Conservation (phyloP, 805 yeast genomes). For the Kodamaea lidongshanica region DNA sequence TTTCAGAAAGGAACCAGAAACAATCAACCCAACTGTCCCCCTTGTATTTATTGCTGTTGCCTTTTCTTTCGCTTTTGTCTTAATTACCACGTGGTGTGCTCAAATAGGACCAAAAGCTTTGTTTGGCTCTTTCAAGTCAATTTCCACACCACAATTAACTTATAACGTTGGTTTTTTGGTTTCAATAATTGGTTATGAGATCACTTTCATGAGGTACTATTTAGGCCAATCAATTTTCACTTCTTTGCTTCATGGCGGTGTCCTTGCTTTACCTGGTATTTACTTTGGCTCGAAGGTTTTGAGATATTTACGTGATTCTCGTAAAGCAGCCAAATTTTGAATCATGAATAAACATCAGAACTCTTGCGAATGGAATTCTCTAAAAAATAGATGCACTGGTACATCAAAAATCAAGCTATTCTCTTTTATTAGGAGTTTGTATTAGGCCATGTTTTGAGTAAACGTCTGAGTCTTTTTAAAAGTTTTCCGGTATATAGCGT, state of each 20-base stretch:
- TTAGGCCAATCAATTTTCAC: conserved; percentile 54
- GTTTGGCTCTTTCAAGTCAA: conserved; percentile 30
- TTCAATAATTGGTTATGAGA: conserved; percentile 46
- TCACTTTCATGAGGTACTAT: conserved; percentile 51
- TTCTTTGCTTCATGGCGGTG: conserved; percentile 42
- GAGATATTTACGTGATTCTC: conserved; percentile 36
- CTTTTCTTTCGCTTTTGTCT: conserved; percentile 33
- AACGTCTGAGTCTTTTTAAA: no score
- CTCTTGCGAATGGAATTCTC: no score
- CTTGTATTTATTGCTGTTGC: conserved; percentile 43
- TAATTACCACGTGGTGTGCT: conserved; percentile 41
- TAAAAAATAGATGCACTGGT: no score
- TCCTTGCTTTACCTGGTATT: conserved; percentile 49
- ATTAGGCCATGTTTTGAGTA: no score
- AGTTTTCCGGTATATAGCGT: no score
- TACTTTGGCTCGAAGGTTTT: conserved; percentile 64
- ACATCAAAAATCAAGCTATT: no score
- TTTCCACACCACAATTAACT: conserved; percentile 28
- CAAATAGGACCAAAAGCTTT: conserved; percentile 21
- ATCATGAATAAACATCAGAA: conserved; percentile 6
- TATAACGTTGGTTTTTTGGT: conserved; percentile 42
- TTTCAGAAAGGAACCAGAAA: conserved; percentile 50
- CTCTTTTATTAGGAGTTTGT: no score
- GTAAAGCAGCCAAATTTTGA: conserved; percentile 22
- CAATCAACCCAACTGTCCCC: conserved; percentile 49